Conservation (phyloP, 2,329 filamentous ascomycete genomes). For the Phoma herbarum region DNA sequence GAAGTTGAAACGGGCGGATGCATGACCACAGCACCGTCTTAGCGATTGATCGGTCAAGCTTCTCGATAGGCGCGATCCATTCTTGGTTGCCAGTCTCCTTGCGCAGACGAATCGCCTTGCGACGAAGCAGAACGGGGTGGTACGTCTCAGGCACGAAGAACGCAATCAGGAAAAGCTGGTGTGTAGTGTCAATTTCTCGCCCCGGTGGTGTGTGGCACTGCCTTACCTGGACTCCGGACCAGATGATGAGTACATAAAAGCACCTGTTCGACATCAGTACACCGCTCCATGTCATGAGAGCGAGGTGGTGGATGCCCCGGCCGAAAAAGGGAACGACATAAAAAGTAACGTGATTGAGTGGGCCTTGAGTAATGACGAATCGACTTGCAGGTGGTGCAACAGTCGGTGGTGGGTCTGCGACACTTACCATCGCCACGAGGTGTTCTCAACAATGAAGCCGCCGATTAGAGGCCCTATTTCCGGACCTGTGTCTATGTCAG, state of each 20-base stretch:
- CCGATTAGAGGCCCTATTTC: constrained; percentile 69
- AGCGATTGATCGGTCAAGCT: constrained; percentile 71
- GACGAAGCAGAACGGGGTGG: constrained; percentile 73
- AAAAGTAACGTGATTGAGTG: constrained; percentile 13
- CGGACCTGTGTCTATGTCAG: constrained; percentile 45
- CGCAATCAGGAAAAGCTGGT: constrained; percentile 69
- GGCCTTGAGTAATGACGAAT: constrained; percentile 8
- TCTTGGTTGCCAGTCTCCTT: constrained; percentile 79
- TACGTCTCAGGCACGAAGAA: constrained; percentile 89
- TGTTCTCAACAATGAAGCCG: constrained; percentile 82
- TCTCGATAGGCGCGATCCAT: constrained; percentile 82
- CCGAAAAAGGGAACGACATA: constrained; percentile 17
- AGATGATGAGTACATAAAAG: constrained; percentile 83
- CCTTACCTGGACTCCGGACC: constrained; percentile 65
- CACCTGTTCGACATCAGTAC: constrained; percentile 45
- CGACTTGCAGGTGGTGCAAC: constrained; percentile 14
- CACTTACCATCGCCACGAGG: constrained; percentile 64
- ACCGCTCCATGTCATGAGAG: constrained; percentile 26
- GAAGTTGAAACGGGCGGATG: constrained; percentile 76
- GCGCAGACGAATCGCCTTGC: constrained; percentile 75
- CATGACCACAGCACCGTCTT: constrained; percentile 61
- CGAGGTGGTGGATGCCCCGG: background rate
- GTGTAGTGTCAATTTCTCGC: constrained; percentile 27
- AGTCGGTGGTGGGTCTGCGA: constrained; percentile 18
- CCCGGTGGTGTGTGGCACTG: constrained; percentile 27